Evolutionary conservation across 2,329 filamentous ascomycete species (phyloP), one percentile per base, ranked within the genome.

Genomic region (Xylaria sp.): DNA sequence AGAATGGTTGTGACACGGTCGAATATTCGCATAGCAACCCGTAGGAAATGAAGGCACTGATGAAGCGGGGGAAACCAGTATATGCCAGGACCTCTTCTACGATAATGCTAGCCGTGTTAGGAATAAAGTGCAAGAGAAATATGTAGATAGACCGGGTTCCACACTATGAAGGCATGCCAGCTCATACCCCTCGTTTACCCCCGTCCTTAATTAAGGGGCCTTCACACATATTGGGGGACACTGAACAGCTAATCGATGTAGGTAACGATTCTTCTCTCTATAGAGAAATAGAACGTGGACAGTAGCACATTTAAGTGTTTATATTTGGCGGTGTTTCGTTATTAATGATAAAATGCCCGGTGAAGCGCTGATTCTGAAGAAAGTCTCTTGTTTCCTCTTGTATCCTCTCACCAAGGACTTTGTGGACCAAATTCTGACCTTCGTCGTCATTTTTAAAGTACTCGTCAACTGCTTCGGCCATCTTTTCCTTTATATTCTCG

Each of bases 1-100:
- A 72, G 48, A 68, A 49, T 3, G 73, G 74, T 3, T 75, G 73
- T 28, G 66, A 23, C 23, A 69, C 23, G 43, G 52, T 71, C 28
- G 49, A 67, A 46, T 67, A 63, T 20, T 25, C 13, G 18, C 13
- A 18, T 31, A 36, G 28, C 15, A 55, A 55, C 20, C 13, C 46
- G 28, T 55, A 36, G 13, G 18, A 36, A 36, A 20, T 9, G n/a
- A 20, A 20, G n/a, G 9, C n/a, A 23, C n/a, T 10, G 46, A 20
- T 10, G n/a, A 18, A 48, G 9, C 33, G 46, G 46, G n/a, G 46
- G 23, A 20, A 48, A 8, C 3, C 6, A 48, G 46, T 4, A n/a
- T 20, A 48, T 48, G 7, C 9, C 18, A 48, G 46, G 46, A n/a
- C n/a, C 15, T 18, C 46, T 20, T 48, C 46, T 48, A 41, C 39